These are phyloP conservation scores for Apiotrichum porosum DNA, from an alignment of 1,284 basidiomycete genomes.

Conservation along the genomic window DNA sequence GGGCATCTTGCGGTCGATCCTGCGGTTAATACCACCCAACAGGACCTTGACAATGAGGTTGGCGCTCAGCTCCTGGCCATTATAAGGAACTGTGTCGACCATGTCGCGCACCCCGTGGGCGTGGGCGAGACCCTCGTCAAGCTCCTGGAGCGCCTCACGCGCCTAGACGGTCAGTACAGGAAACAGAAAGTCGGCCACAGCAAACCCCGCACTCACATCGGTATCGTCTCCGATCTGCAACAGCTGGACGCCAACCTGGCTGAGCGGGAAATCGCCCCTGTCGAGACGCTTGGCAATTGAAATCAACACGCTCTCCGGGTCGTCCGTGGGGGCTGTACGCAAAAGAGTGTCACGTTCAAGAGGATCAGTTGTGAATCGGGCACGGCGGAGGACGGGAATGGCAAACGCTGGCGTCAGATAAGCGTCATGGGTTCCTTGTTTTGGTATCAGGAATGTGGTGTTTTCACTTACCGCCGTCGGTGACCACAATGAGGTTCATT, in stretches of 20 bases:
- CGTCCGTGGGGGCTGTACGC: constrained; percentile 30
- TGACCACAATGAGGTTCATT: constrained; percentile 44
- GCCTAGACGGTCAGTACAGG: too few species aligned
- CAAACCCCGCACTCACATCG: constrained; percentile 33
- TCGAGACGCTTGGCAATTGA: constrained; percentile 41
- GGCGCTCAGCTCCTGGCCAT: constrained; percentile 29
- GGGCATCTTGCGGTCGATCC: constrained; percentile 29
- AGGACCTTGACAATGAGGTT: constrained; percentile 40
- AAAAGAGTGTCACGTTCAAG: constrained; percentile 17
- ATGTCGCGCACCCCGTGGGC: constrained; percentile 41
- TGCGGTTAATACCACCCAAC: constrained; percentile 41
- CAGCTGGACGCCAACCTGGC: constrained; percentile 49
- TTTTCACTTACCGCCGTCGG: constrained; percentile 28
- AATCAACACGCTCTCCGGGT: constrained; percentile 38
- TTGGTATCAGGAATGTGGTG: too few species aligned
- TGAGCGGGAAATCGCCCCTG: constrained; percentile 41
- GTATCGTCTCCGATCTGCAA: constrained; percentile 46
- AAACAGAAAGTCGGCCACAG: too few species aligned
- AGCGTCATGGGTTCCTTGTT: background rate
- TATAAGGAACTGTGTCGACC: constrained; percentile 42
- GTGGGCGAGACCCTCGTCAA: constrained; percentile 41
- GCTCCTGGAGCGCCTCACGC: constrained; percentile 38
- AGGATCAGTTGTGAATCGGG: constrained; percentile 8
- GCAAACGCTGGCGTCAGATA: constrained; percentile 27
- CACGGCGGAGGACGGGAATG: constrained; percentile 20